phyloP scores from a whole-genome alignment of 192 early-diverging fungal species.

The Gonapodya sp. region DNA sequence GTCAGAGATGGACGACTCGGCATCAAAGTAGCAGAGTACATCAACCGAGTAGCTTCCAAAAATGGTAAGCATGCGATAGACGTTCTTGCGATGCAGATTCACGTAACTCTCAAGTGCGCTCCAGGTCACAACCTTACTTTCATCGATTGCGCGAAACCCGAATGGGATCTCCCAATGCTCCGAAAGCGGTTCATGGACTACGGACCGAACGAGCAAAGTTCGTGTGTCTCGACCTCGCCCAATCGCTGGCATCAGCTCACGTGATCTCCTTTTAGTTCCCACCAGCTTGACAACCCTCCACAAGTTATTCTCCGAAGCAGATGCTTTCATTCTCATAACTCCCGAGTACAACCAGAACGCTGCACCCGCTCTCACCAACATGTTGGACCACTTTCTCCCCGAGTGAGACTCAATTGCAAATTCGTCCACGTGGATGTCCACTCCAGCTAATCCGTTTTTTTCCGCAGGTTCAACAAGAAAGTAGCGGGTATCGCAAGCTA shows the following conservation, averaged over 20 bases:
- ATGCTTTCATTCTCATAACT: conserved; percentile 23
- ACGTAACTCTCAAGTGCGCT: neutral
- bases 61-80: no score
- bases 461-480: neutral
- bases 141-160: neutral
- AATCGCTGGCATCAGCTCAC: neutral
- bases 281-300: conserved; percentile 9
- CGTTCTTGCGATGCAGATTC: no score
- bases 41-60: neutral
- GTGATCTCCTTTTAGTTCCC: neutral
- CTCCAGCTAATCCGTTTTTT: no score
- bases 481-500: neutral
- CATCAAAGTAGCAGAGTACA: neutral
- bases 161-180: neutral
- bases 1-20: neutral
- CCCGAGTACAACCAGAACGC: conserved; percentile 27
- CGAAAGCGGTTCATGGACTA: neutral
- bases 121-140: neutral
- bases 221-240: neutral
- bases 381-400: conserved; percentile 23
- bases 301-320: conserved; percentile 3
- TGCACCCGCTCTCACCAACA: conserved; percentile 24
- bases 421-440: no score
- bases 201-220: neutral
- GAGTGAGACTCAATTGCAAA: no score